These are phyloP conservation scores for Vaccinium vitisidaea DNA, from an alignment of 148 eudicot genomes.

Conservation along the genomic window DNA sequence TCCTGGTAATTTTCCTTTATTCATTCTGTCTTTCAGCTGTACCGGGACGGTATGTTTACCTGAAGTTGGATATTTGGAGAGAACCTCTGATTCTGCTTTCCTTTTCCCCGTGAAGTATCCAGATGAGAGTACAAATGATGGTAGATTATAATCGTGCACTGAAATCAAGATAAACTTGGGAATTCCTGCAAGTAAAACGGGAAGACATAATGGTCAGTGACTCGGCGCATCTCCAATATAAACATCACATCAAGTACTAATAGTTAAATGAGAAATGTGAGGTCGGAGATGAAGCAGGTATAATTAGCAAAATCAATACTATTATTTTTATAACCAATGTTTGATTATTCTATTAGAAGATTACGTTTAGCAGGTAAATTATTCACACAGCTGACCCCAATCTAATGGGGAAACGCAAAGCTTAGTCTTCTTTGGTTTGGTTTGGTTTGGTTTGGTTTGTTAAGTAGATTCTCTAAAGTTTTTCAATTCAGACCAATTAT, in stretches of 20 bases:
- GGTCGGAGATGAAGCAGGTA: background rate
- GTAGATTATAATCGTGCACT: constrained; percentile 94
- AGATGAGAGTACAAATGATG: constrained; percentile 73
- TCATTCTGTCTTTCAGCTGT: background rate
- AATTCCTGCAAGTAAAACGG: constrained; percentile 54
- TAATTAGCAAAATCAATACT: background rate
- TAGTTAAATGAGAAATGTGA: background rate
- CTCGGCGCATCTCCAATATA: background rate
- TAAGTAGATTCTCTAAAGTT: background rate
- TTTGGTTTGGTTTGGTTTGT: background rate
- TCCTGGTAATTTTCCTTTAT: no score
- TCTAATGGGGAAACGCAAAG: background rate
- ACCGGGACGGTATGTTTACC: constrained; percentile 40
- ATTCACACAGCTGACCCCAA: background rate
- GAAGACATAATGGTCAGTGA: background rate
- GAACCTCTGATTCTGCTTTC: constrained; percentile 96
- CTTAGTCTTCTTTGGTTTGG: background rate
- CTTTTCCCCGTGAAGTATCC: constrained; percentile 93
- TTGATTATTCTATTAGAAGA: background rate
- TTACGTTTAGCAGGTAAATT: background rate
- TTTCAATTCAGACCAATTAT: background rate
- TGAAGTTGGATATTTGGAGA: constrained; percentile 75
- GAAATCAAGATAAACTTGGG: constrained; percentile 91
- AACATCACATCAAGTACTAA: background rate
- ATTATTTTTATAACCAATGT: background rate